phyloP scores from a whole-genome alignment of 371 early-diverging fungal genomes.

The Mortierella sp. region DNA sequence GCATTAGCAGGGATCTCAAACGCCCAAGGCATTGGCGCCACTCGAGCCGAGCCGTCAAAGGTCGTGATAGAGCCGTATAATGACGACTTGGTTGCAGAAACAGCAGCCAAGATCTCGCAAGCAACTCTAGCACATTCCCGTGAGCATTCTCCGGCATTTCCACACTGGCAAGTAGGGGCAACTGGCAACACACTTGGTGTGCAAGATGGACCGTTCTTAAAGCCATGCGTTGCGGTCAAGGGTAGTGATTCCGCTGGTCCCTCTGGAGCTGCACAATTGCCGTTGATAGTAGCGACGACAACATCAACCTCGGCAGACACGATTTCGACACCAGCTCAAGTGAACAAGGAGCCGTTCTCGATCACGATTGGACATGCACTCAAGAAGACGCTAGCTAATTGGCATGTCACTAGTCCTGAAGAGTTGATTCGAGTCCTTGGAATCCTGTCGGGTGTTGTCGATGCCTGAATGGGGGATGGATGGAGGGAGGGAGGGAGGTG shows the following conservation, averaged over 20 bases:
- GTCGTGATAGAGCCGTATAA: slow-evolving; percentile 26
- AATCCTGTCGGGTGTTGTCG: slow-evolving; percentile 32
- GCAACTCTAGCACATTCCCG: slow-evolving; percentile 26
- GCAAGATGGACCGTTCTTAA: slow-evolving; percentile 5
- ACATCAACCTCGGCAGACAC: background rate
- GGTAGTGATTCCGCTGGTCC: background rate
- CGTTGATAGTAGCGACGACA: too few species aligned
- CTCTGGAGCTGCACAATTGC: background rate
- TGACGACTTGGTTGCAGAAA: slow-evolving; percentile 29
- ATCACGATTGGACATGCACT: slow-evolving; percentile 79
- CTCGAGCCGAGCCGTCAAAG: background rate
- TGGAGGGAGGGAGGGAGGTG: too few species aligned
- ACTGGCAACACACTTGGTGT: background rate
- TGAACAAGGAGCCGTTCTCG: slow-evolving; percentile 67
- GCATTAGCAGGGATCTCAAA: slow-evolving; percentile 61
- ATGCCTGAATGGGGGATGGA: too few species aligned
- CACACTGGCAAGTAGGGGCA: slow-evolving; percentile 4
- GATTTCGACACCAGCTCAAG: slow-evolving; percentile 55
- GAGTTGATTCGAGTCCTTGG: slow-evolving; percentile 61
- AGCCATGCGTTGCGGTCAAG: background rate
- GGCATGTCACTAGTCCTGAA: slow-evolving; percentile 75
- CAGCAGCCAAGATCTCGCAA: slow-evolving; percentile 35
- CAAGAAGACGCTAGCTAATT: slow-evolving; percentile 83
- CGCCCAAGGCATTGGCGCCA: background rate
- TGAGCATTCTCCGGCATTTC: slow-evolving; percentile 11